Evolutionary conservation across 1,284 basidiomycete genomes (phyloP), one percentile per base, ranked within the genome.

Genomic region (Athelia sp.): DNA sequence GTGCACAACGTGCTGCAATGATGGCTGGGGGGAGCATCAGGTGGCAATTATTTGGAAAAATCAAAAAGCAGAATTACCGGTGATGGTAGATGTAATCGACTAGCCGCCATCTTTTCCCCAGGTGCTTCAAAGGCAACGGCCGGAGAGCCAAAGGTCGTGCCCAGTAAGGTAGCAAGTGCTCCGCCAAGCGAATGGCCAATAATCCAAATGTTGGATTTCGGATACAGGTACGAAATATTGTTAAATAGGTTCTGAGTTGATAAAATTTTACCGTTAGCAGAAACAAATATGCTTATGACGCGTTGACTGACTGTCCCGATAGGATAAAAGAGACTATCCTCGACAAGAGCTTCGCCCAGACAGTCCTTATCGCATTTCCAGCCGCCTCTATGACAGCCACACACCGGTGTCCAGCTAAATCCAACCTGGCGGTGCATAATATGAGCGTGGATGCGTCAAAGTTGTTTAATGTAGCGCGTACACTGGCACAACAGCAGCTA

Each of bases 321-420:
- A 19, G 89, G 82, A 68, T 94, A 97, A 69, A 98, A 99, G 46
- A 98, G 73, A 56, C 83, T 88, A 44, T 98, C 92, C 35, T 90
- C 82, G 43, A 86, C 74, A 50, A 98, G 68, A 3, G 93, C 79
- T 11, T 80, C 66, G 63, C 93, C 90, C 44, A 98, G 60, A 63
- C 96, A 99, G 22, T 80, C 73, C 62, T 87, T 78, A 56, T 92
- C 82, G 67, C 96, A 99, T 58, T 87, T 86, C 76, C 84, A 87
- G 2, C 84, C 82, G 15, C 89, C 84, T 2, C 83, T 75, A 67
- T 90, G 90, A 67, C 96, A 99, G 52, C 85, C 90, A 66, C 97
- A 99, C 4, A 98, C 96, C 0, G 93, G 82, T 38, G 87, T 84
- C 96, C 96, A 99, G 4, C 90, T 86, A 83, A 93, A 97, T 62